Percentiles rank a stretch among this genome's conserved stretches.
Evolutionary conservation across 306 rosid genomes (phyloP).

Genomic region (Castanospermum australe): DNA sequence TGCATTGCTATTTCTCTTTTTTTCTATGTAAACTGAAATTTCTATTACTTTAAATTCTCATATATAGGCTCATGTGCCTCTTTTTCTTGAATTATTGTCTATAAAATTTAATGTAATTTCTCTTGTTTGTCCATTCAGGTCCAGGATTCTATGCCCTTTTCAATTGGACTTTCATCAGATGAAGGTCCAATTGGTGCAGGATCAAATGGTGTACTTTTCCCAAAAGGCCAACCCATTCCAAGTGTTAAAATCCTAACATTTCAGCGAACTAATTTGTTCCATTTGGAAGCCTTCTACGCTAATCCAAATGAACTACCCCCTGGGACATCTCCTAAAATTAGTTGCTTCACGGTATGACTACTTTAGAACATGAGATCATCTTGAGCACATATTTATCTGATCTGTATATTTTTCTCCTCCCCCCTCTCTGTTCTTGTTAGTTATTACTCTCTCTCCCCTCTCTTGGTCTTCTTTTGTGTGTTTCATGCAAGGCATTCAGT

Average conservation of each 20-base stretch:
- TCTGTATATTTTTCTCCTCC: background rate
- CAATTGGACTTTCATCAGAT: slow-evolving; percentile 60
- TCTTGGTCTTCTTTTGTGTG: background rate
- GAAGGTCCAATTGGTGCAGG: slow-evolving; percentile 52
- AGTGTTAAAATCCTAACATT: slow-evolving; percentile 55
- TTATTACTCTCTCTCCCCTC: background rate
- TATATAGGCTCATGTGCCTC: background rate
- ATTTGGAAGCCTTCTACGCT: slow-evolving; percentile 75
- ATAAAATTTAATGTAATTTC: slow-evolving; percentile 19
- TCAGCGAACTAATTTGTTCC: slow-evolving; percentile 54
- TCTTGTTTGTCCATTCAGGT: slow-evolving; percentile 60
- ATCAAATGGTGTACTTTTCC: slow-evolving; percentile 60
- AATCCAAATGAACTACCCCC: slow-evolving; percentile 64
- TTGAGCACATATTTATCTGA: background rate
- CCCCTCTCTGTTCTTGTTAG: background rate
- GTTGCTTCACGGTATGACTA: slow-evolving; percentile 66
- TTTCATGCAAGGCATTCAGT: slow-evolving; percentile 2
- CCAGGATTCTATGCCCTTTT: slow-evolving; percentile 77
- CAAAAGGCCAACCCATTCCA: slow-evolving; percentile 76
- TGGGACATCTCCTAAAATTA: slow-evolving; percentile 51
- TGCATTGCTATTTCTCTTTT: background rate
- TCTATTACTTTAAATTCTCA: slow-evolving; percentile 6
- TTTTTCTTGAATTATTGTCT: background rate
- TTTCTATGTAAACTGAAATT: slow-evolving; percentile 5
- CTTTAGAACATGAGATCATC: slow-evolving; percentile 18